Evolutionary conservation across 257 asterid species (phyloP), one percentile per base, ranked within the genome.

Genomic region (Apocynum venetum): DNA sequence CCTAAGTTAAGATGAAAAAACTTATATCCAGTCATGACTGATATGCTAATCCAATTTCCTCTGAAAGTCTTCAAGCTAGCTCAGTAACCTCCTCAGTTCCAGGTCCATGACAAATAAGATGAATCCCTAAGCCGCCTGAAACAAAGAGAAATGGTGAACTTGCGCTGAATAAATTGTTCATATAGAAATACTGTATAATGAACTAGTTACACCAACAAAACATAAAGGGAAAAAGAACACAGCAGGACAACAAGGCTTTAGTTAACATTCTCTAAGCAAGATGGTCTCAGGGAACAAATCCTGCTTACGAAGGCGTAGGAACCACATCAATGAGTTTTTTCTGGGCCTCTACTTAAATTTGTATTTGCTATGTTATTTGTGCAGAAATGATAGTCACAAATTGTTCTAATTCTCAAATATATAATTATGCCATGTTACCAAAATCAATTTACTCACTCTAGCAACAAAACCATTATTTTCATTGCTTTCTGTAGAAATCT

Each of bases 61-160:
- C 11, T 56, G 65, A 31, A 69, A 59, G 15, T 76, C 60, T 71
- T 60, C 52, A 51, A 78, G 74, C 79, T 64, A n/a, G 65, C 56
- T 81, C 55, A 93, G 81, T 85, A 96, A 61, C 92, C 92, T 3
- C 93, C 93, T 0, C 95, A 91, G 84, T 89, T 91, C 84, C 92
- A 87, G 82, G 89, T 91, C 96, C 96, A 93, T 4, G 98, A 93
- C 78, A 93, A 73, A 80, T 93, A 91, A 6, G 96, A 82, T 31
- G 97, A 95, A 84, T 91, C 98, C 76, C 96, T 95, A 51, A 90
- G 96, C 86, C 83, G 91, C 96, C 98, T 91, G 89, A 73, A 65
- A 76, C 56, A 84, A 76, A 48, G 53, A 82, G 73, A 72, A 55
- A 73, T 63, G 74, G 56, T 12, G 20, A 64, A 6, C 44, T 51